Evolutionary conservation across 2,329 filamentous ascomycete genomes (phyloP), one percentile per base, ranked within the genome.

Genomic region (Monilinia fructigena): DNA sequence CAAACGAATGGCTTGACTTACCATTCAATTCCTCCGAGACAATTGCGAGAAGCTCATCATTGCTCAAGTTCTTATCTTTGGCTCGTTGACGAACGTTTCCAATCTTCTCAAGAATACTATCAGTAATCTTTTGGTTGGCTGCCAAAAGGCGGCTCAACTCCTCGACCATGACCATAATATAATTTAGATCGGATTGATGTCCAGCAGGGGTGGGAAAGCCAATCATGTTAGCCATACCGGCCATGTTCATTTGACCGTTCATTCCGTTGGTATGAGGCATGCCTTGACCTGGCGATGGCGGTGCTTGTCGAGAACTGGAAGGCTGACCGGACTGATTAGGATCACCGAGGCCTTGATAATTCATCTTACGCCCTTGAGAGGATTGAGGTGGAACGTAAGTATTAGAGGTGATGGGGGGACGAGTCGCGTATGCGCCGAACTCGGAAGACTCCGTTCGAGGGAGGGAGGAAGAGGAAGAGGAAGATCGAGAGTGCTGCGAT

Each of bases 111-210:
- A 89, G 85, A 56, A 89, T 87, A 74, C 87, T 88, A 62, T 87
- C 85, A 16, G 85, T 82, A 40, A 89, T 80, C 74, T 88, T 85
- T 45, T 84, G 82, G 72, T 86, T 87, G 12, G 70, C 50, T 67
- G 68, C 38, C 65, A 69, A 42, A 72, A 67, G 55, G 69, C 69
- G 12, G 45, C 74, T 89, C 78, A 89, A 80, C 74, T 88, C 85
- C 73, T 89, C 87, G 14, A 89, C 86, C 83, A 89, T 86, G 70
- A 81, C 80, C 74, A 89, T 88, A 73, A 89, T 87, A 77, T 87
- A 86, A 74, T 87, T 88, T 68, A 89, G 82, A 76, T 89, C 87
- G 63, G 86, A 83, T 76, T 89, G 86, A 75, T 89, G 86, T 58
- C 86, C 86, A 23, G 86, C 87, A n/a, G 86, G 86, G 20, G 85